Percentiles rank a stretch among this genome's conserved stretches.
Evolutionary conservation across 495 filamentous ascomycete genomes (phyloP).

Genomic region (Diplogelasinospora grovesii): DNA sequence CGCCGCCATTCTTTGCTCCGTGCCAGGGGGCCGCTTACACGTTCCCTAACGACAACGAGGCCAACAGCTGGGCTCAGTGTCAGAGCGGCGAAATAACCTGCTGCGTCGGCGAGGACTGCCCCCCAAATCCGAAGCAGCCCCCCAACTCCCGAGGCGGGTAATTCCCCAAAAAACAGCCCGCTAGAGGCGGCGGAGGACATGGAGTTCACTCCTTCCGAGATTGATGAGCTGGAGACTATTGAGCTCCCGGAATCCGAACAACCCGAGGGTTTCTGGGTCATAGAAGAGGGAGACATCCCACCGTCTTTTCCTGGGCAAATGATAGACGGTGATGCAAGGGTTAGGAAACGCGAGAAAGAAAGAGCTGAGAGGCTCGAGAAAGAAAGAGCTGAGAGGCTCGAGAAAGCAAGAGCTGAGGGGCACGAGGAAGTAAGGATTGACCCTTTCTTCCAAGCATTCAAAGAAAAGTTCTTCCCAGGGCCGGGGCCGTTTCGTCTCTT

Average conservation of each 20-base stretch:
- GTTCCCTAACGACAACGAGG: not conserved
- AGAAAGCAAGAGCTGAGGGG: not conserved
- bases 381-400: not conserved
- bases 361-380: no score
- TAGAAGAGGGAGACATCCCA: not conserved
- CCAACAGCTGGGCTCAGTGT: not conserved
- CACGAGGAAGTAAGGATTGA: not conserved
- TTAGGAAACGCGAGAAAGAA: no score
- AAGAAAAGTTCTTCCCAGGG: no score
- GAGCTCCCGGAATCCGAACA: not conserved
- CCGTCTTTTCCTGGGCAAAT: not conserved
- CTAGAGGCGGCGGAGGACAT: no score
- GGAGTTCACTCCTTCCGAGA: slow-evolving; percentile 1
- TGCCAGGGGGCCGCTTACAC: no score
- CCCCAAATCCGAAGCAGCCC: not conserved
- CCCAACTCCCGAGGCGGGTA: no score
- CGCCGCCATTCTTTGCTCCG: no score
- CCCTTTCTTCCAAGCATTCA: not conserved
- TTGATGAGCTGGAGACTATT: slow-evolving; percentile 2
- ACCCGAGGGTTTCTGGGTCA: not conserved
- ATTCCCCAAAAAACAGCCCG: no score
- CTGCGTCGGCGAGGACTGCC: slow-evolving; percentile 1
- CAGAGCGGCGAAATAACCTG: not conserved
- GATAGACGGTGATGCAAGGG: no score
- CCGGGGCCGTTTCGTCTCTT: no score